Conservation (phyloP, 2,329 filamentous ascomycete species). For the Aureobasidium sp. region DNA sequence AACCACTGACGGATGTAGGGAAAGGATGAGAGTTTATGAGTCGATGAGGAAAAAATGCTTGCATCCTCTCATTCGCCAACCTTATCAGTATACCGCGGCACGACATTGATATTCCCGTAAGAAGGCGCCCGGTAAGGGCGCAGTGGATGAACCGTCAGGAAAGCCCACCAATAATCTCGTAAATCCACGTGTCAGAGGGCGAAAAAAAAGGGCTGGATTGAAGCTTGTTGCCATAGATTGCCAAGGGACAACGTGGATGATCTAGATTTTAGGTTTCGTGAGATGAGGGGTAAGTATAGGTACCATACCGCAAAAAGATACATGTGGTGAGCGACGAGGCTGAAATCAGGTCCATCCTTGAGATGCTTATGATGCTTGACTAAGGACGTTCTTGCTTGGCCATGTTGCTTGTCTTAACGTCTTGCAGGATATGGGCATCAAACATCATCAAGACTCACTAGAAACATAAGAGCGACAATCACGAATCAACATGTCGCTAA, state of each 20-base stretch:
- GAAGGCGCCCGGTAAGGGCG: not conserved
- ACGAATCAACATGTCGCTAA: not conserved
- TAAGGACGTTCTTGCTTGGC: not conserved
- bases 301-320: not conserved
- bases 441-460: not conserved
- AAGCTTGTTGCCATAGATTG: not conserved
- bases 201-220: not conserved
- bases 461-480: not conserved
- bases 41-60: not conserved
- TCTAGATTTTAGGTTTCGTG: not conserved
- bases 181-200: not conserved
- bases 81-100: constrained; percentile 1
- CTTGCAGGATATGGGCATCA: not conserved
- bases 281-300: constrained; percentile 1
- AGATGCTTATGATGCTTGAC: not conserved
- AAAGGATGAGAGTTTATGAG: not conserved
- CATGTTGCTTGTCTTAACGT: not conserved
- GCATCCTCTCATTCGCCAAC: not conserved
- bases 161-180: not conserved
- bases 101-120: not conserved
- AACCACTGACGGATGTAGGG: not conserved
- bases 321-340: not conserved
- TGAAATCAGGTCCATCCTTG: not conserved
- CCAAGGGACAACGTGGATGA: not conserved
- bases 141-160: not conserved